Conservation (phyloP, 768 basidiomycete species). For the Tulasnella calospora region DNA sequence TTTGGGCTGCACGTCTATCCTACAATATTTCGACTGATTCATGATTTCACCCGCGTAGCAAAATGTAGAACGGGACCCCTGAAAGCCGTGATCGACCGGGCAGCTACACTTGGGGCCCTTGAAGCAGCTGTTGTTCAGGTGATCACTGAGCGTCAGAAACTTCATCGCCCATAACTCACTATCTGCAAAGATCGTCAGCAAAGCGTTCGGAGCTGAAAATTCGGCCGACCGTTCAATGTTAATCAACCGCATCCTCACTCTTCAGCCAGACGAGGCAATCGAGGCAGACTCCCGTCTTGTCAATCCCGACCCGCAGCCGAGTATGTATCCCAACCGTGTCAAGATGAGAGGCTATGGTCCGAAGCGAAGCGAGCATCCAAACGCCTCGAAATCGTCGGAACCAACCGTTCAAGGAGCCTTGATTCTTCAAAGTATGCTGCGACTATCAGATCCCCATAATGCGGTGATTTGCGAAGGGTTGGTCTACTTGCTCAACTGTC, state of each 20-base stretch:
- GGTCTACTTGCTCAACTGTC: not conserved
- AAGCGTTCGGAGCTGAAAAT: slow-evolving; percentile 53
- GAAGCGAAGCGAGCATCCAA: not conserved
- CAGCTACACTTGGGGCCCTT: slow-evolving; percentile 45
- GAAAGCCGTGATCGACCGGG: slow-evolving; percentile 67
- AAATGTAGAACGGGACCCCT: slow-evolving; percentile 64
- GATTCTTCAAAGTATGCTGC: slow-evolving; percentile 76
- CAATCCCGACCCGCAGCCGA: not conserved
- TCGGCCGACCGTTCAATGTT: slow-evolving; percentile 49
- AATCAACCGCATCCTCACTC: slow-evolving; percentile 62
- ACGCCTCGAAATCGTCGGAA: slow-evolving; percentile 35
- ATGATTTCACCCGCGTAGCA: not conserved
- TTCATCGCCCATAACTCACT: not conserved
- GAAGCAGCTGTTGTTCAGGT: slow-evolving; percentile 58
- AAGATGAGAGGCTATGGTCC: not conserved
- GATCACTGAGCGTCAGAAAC: slow-evolving; percentile 12
- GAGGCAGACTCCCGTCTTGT: not conserved
- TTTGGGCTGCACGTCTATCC: not conserved
- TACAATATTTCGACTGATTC: not conserved
- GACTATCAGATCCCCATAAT: slow-evolving; percentile 61
- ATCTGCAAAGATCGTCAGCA: slow-evolving; percentile 49
- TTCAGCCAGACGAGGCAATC: slow-evolving; percentile 49
- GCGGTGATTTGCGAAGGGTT: slow-evolving; percentile 67
- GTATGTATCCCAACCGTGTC: not conserved
- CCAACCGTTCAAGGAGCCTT: slow-evolving; percentile 80